Conservation (phyloP, 2,329 filamentous ascomycete genomes). For the Cladophialophora chaetospira region DNA sequence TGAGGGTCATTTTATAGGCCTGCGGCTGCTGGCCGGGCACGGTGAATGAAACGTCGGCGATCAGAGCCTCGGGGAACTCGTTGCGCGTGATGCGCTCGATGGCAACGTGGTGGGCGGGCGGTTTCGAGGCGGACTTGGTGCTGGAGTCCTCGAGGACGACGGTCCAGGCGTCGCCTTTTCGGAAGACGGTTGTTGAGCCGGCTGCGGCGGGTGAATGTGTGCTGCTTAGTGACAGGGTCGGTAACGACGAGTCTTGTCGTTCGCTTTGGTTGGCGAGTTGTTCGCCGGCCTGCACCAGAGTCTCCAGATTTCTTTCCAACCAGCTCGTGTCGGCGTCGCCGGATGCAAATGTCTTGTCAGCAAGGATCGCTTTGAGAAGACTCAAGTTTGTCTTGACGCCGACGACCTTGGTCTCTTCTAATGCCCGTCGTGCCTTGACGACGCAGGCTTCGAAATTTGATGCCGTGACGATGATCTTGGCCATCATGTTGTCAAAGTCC, state of each 20-base stretch:
- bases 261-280: conserved; percentile 22
- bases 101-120: conserved; percentile 53
- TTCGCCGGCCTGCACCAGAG: conserved; percentile 42
- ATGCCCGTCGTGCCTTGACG: conserved; percentile 56
- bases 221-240: conserved; percentile 5
- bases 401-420: conserved; percentile 57
- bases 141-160: conserved; percentile 48
- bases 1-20: conserved; percentile 50
- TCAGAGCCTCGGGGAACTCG: conserved; percentile 59
- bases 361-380: conserved; percentile 57
- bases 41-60: conserved; percentile 56
- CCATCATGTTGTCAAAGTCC: conserved; percentile 62
- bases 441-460: conserved; percentile 55
- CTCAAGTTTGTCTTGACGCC: conserved; percentile 62
- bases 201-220: conserved; percentile 21
- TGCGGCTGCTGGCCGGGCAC: conserved; percentile 40
- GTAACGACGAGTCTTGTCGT: neutral
- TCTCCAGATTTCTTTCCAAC: conserved; percentile 55
- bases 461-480: conserved; percentile 61
- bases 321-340: conserved; percentile 59
- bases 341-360: conserved; percentile 51
- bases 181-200: conserved; percentile 50
- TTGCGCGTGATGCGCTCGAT: conserved; percentile 59
- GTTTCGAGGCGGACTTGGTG: conserved; percentile 15
- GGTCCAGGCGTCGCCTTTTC: conserved; percentile 62